Percentiles rank a stretch among this genome's conserved stretches.
phyloP scores from a whole-genome alignment of 2,329 filamentous ascomycete species.

The Aspergillus udagawae region DNA sequence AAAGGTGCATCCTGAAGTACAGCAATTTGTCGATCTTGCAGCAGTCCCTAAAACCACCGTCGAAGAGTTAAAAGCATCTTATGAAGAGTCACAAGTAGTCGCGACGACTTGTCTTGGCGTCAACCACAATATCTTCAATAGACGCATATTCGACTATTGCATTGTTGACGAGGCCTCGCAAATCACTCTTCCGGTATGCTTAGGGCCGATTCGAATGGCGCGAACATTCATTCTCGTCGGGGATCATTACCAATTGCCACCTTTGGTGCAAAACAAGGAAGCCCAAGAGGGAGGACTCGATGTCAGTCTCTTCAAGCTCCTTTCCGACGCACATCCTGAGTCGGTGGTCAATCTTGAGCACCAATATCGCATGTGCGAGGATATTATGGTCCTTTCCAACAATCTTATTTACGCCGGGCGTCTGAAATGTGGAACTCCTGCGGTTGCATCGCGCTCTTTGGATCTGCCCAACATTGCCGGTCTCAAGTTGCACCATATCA shows the following conservation, averaged over 20 bases:
- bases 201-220: slow-evolving; percentile 91
- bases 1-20: slow-evolving; percentile 85
- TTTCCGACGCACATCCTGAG: slow-evolving; percentile 81
- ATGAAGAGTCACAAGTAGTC: slow-evolving; percentile 82
- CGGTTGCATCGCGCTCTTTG: slow-evolving; percentile 67
- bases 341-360: slow-evolving; percentile 90
- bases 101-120: slow-evolving; percentile 93
- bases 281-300: slow-evolving; percentile 83
- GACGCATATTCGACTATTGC: slow-evolving; percentile 92
- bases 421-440: slow-evolving; percentile 80
- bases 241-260: slow-evolving; percentile 93
- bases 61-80: slow-evolving; percentile 77
- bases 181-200: slow-evolving; percentile 90
- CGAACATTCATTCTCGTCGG: slow-evolving; percentile 91
- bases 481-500: slow-evolving; percentile 55
- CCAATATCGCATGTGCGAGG: slow-evolving; percentile 97
- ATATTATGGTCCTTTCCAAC: slow-evolving; percentile 93
- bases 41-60: slow-evolving; percentile 69
- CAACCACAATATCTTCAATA: slow-evolving; percentile 81
- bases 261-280: slow-evolving; percentile 87
- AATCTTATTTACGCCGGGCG: slow-evolving; percentile 87
- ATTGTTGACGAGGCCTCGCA: slow-evolving; percentile 98
- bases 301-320: slow-evolving; percentile 85
- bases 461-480: slow-evolving; percentile 62
- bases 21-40: slow-evolving; percentile 76